Conservation (phyloP, 306 rosid species). For the Cucurbita moschata region DNA sequence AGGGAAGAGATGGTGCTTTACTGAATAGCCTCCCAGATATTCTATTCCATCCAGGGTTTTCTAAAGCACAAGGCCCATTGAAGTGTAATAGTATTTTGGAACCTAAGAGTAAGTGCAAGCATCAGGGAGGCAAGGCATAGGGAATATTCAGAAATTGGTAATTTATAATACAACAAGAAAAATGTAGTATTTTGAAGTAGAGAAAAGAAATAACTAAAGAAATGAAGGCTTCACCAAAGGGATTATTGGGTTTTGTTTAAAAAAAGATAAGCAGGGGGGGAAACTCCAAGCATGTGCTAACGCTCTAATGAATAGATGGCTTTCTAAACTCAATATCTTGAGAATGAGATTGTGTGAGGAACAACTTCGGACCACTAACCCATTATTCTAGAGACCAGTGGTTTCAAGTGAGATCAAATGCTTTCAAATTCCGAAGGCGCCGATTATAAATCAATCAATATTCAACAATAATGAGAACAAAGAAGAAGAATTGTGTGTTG, state of each 20-base stretch:
- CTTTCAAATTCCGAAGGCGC: not conserved
- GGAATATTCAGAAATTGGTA: not conserved
- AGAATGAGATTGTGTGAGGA: not conserved
- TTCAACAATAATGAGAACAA: not conserved
- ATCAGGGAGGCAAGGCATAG: not conserved
- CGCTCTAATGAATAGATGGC: not conserved
- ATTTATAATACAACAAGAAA: not conserved
- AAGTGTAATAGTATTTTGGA: not conserved
- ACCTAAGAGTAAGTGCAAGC: not conserved
- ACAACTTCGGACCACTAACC: not conserved
- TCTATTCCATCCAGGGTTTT: not conserved
- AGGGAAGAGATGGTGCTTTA: not conserved
- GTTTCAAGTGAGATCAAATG: not conserved
- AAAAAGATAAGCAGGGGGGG: not conserved
- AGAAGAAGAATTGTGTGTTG: not conserved
- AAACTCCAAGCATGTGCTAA: not conserved
- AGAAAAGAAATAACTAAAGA: not conserved
- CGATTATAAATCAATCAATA: not conserved
- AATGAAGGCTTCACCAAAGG: not conserved
- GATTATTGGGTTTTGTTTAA: not conserved
- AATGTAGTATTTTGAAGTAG: not conserved
- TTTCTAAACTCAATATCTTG: not conserved
- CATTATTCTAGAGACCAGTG: not conserved
- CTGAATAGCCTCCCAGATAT: not conserved
- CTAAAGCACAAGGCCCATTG: not conserved